Evolutionary conservation across 2,329 filamentous ascomycete genomes (phyloP).

Genomic region (Trichoderma oligosporum): DNA sequence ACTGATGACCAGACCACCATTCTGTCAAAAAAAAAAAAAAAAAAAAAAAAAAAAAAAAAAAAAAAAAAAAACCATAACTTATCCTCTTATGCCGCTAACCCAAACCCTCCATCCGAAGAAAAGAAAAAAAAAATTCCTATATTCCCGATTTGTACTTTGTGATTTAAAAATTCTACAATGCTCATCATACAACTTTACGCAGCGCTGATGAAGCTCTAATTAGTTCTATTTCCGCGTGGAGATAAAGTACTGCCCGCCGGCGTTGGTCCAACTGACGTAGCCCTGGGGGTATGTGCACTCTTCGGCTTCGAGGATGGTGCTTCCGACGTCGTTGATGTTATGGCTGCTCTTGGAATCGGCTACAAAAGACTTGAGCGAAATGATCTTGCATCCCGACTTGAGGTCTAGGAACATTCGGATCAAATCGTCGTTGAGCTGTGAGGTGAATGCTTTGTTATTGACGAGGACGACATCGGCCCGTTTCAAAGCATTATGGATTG

Average conservation of each 20-base stretch:
- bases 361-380: constrained; percentile 90
- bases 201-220: constrained; percentile 32
- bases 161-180: constrained; percentile 19
- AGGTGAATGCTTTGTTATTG: constrained; percentile 96
- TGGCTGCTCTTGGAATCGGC: constrained; percentile 71
- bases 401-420: constrained; percentile 89
- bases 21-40: constrained; percentile 3
- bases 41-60: constrained; percentile 5
- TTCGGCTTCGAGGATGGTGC: constrained; percentile 75
- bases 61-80: background rate
- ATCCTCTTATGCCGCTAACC: constrained; percentile 8
- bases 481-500: constrained; percentile 69
- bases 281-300: constrained; percentile 57
- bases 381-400: constrained; percentile 83
- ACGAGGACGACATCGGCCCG: constrained; percentile 93
- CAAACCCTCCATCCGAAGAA: background rate
- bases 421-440: constrained; percentile 78
- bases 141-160: constrained; percentile 12
- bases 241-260: constrained; percentile 81
- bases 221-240: constrained; percentile 66
- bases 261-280: constrained; percentile 90
- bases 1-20: background rate
- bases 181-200: constrained; percentile 15
- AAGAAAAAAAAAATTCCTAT: constrained; percentile 5
- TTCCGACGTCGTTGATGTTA: constrained; percentile 74